Evolutionary conservation across 176 grass and related monocot genomes (phyloP).

Genomic region (Carex kokanica): DNA sequence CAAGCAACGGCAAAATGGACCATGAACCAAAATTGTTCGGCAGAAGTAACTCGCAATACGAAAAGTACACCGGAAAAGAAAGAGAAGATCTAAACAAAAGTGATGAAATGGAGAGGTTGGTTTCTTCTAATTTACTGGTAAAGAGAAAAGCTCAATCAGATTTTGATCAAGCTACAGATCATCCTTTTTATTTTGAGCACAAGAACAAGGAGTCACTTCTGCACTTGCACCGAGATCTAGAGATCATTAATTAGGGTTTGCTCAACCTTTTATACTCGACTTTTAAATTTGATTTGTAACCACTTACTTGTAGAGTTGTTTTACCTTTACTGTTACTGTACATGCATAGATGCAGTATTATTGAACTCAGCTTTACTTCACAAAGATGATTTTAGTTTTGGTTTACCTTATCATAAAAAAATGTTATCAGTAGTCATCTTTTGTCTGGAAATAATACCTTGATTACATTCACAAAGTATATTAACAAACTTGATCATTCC

Average conservation of each 20-base stretch:
- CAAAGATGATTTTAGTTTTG: too few species aligned
- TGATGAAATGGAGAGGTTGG: constrained; percentile 46
- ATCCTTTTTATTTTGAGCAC: constrained; percentile 48
- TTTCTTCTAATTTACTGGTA: constrained; percentile 20
- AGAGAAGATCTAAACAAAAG: background rate
- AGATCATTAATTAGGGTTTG: background rate
- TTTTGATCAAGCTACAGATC: constrained; percentile 32
- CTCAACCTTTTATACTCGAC: background rate
- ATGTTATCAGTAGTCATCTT: too few species aligned
- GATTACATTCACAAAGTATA: too few species aligned
- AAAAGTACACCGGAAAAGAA: constrained; percentile 21
- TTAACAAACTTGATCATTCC: too few species aligned
- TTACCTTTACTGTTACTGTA: background rate
- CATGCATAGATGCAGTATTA: background rate
- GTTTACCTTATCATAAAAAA: too few species aligned
- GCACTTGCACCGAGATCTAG: background rate
- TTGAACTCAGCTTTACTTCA: background rate
- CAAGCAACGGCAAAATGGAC: background rate
- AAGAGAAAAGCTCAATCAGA: constrained; percentile 11
- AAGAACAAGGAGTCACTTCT: constrained; percentile 35
- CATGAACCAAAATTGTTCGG: constrained; percentile 16
- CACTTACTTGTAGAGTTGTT: background rate
- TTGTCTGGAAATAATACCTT: too few species aligned
- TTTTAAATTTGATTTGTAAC: background rate
- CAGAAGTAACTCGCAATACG: constrained; percentile 49